Percentiles rank a stretch among this genome's conserved stretches.
Conservation (phyloP, 73 alveolate genomes). For the Paramecium sexaurelia region DNA sequence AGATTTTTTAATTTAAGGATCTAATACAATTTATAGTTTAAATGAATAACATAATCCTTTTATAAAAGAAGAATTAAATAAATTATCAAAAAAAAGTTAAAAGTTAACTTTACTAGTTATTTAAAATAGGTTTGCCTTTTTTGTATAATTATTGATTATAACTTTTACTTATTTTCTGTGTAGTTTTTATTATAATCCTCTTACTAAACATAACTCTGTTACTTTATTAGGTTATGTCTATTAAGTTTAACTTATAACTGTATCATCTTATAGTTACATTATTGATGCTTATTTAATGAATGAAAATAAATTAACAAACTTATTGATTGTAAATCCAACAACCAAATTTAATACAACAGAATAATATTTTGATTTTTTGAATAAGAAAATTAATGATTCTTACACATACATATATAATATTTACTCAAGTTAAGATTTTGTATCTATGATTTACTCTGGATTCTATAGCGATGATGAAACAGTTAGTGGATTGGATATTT, state of each 20-base stretch:
- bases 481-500: not conserved
- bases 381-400: not conserved
- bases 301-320: not conserved
- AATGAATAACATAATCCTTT: not conserved
- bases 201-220: not conserved
- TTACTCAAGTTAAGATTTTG: not conserved
- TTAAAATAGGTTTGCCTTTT: not conserved
- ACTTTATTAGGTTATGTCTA: not conserved
- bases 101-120: not conserved
- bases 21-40: not conserved
- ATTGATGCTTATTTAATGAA: not conserved
- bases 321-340: not conserved
- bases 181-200: not conserved
- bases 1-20: not conserved
- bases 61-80: not conserved
- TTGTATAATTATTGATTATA: not conserved
- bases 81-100: not conserved
- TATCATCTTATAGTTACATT: not conserved
- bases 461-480: not conserved
- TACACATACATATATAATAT: not conserved
- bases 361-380: not conserved
- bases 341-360: not conserved
- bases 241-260: not conserved
- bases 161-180: conserved; percentile 1
- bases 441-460: not conserved